Evolutionary conservation across 202 grass and related monocot genomes (phyloP).

Genomic region (Schoenoplectus tabernaemontani): DNA sequence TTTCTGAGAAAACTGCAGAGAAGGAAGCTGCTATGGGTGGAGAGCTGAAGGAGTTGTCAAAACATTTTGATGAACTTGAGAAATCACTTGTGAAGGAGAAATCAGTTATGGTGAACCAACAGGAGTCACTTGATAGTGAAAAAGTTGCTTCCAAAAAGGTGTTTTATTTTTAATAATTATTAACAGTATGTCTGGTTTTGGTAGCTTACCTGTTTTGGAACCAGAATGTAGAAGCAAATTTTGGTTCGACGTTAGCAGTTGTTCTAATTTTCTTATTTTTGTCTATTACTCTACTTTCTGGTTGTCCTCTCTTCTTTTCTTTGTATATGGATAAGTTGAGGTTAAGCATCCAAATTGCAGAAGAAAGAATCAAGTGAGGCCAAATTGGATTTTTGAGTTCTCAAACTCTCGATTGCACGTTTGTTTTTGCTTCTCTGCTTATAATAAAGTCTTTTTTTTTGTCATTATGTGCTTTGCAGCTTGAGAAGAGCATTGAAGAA

Average conservation of each 20-base stretch:
- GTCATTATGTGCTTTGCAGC: conserved; percentile 31
- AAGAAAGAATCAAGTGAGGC: background rate
- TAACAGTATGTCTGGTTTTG: conserved; percentile 10
- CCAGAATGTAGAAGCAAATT: background rate
- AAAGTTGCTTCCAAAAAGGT: conserved; percentile 61
- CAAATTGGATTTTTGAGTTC: background rate
- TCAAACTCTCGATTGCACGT: background rate
- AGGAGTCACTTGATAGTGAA: conserved; percentile 67
- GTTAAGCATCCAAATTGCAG: background rate
- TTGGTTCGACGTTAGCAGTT: background rate
- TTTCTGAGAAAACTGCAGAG: conserved; percentile 54
- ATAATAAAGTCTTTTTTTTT: conserved; percentile 8
- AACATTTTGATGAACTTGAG: conserved; percentile 60
- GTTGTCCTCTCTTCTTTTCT: background rate
- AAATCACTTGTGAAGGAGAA: conserved; percentile 81
- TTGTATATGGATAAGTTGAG: background rate
- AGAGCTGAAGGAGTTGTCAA: conserved; percentile 62
- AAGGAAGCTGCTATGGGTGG: conserved; percentile 69
- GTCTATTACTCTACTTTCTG: background rate
- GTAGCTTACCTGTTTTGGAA: background rate
- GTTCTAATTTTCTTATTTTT: conserved; percentile 2
- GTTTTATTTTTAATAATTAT: conserved; percentile 1
- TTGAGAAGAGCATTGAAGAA: conserved; percentile 63
- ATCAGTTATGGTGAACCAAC: conserved; percentile 74
- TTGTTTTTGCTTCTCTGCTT: background rate